Evolutionary conservation across 225 moss, liverwort and hornwort species (phyloP).

Genomic region (Pseudisothecium myosuroides): DNA sequence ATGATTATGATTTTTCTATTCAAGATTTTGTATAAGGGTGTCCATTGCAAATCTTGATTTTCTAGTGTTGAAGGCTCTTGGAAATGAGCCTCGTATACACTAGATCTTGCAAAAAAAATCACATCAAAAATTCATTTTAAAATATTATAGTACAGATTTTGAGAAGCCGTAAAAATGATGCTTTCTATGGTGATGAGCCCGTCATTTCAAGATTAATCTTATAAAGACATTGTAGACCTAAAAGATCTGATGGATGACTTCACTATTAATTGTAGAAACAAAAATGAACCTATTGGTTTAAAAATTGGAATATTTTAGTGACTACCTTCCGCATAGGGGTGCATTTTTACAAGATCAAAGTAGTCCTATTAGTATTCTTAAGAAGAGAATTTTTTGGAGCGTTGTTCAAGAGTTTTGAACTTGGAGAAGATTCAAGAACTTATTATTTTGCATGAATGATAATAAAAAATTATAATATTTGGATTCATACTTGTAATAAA

Average conservation of each 20-base stretch:
- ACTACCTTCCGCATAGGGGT: not conserved
- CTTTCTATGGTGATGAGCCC: too few species aligned
- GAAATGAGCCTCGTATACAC: not conserved
- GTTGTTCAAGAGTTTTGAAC: rapidly evolving
- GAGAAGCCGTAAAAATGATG: not conserved
- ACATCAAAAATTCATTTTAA: not conserved
- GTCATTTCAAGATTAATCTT: rapidly evolving
- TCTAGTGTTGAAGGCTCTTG: not conserved
- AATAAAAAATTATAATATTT: not conserved
- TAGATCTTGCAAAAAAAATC: not conserved
- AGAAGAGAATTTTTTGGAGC: not conserved
- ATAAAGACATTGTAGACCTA: rapidly evolving
- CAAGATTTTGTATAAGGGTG: rapidly evolving
- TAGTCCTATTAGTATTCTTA: not conserved
- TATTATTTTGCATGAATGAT: not conserved
- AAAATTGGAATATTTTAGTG: rapidly evolving
- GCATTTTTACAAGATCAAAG: not conserved
- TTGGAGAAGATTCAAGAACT: not conserved
- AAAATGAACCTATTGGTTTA: not conserved
- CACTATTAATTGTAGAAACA: rapidly evolving
- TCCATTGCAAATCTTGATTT: not conserved
- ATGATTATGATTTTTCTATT: not conserved
- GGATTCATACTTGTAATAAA: not conserved
- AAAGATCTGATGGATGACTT: rapidly evolving
- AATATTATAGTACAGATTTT: not conserved